Base-by-base conservation (phyloP, 371 early-diverging fungal species). In the Actinomucor elegans region DNA sequence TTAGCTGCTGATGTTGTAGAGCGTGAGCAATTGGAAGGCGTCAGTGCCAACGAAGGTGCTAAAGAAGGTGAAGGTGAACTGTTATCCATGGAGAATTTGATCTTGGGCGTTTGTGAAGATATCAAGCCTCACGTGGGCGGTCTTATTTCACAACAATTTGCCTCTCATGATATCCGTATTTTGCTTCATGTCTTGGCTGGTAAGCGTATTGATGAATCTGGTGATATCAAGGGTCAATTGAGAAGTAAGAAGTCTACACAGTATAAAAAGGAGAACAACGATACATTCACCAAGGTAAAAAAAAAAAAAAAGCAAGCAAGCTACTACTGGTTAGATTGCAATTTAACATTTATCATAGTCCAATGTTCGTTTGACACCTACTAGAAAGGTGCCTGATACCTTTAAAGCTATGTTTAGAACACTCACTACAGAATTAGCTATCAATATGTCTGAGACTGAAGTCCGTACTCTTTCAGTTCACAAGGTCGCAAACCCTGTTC, bases 1-100 rank as follows among this genome's bases (percentile, higher is more conserved):
- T 64, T 91, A 6, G 81, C 84, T n/a, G 86, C 88, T 0, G 84
- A 85, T 47, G 79, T 86, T 11, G 79, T 93, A 8, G 90, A 92
- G 46, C 71, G 85, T 26, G 92, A 93, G 59, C 80, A 88, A 34
- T 66, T 55, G 15, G 64, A 73, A 37, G 59, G 71, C 17, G 58
- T 59, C 42, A 48, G 66, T 17, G 48, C 64, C 1, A 29, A 61
- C 24, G 65, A 67, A 49, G 40, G 51, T 20, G 51, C 57, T 42
- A 64, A 64, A 5, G 61, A 57, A 1, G 66, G 59, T 0, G 70
- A 69, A 27, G 81, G 77, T 29, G 84, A 75, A 11, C 59, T 89
- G 28, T 81, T 84, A 27, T 84, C 84, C 0, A 88, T 89, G 77
- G 79, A 86, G 57, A 58, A 86, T 15, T 53, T 89, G 28, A 66